phyloP scores from a whole-genome alignment of 768 basidiomycete species.

The Leccinum longicurvipes region DNA sequence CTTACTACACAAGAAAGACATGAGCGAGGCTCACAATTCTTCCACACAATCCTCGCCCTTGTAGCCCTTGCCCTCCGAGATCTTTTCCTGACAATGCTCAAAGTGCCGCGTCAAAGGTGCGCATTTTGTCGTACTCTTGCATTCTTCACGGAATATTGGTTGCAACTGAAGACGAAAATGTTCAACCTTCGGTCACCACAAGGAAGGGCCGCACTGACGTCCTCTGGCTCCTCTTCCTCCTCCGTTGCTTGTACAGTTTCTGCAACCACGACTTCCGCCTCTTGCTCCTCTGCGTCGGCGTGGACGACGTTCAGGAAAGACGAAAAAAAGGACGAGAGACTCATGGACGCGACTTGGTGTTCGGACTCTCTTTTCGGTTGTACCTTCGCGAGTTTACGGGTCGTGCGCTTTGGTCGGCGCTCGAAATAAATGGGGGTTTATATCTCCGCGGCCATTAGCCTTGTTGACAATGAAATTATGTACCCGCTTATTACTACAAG shows the following conservation, averaged over 20 bases:
- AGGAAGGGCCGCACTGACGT: constrained; percentile 49
- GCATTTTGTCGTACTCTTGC: constrained; percentile 64
- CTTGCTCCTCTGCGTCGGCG: constrained; percentile 38
- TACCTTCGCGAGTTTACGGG: constrained; percentile 29
- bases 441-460: no score
- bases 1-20: not conserved
- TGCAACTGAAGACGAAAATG: constrained; percentile 44
- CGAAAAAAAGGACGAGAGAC: constrained; percentile 43
- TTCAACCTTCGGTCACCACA: no score
- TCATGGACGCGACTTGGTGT: constrained; percentile 31
- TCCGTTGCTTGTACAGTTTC: constrained; percentile 44
- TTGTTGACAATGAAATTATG: no score
- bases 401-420: constrained; percentile 16
- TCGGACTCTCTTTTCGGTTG: not conserved
- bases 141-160: constrained; percentile 73
- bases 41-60: constrained; percentile 92
- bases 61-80: constrained; percentile 76
- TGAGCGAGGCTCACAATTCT: constrained; percentile 62
- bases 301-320: constrained; percentile 40
- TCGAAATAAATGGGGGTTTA: not conserved
- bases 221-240: constrained; percentile 70
- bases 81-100: constrained; percentile 87
- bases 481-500: no score
- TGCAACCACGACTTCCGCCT: constrained; percentile 31
- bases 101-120: constrained; percentile 75